Evolutionary conservation across 2,329 filamentous ascomycete genomes (phyloP), one percentile per base, ranked within the genome.

Genomic region (Torrubiella hemipterigena): DNA sequence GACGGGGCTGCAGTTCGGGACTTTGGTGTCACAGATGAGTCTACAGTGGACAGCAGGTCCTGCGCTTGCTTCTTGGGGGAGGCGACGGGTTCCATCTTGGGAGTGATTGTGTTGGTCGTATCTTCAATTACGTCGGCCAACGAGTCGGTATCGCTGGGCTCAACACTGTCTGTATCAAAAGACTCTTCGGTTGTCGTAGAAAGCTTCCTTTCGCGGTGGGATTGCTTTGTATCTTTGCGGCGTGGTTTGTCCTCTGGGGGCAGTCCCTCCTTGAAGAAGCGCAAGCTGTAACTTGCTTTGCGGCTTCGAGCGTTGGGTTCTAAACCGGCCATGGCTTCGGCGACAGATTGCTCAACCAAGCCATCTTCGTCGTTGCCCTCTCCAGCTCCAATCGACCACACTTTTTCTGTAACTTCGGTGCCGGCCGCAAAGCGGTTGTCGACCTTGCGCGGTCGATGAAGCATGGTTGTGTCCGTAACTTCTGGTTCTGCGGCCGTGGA

Each of bases 231-330:
- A 9, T 74, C 73, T 40, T 60, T 68, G 42, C 64, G 68, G 42
- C 67, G 69, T 25, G 52, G 47, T 45, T 68, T 69, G 27, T 77
- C 71, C 32, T 75, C 68, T 4, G 51, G 48, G n/a, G 72, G 71
- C 13, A 77, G 54, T 20, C 72, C 74, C 49, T 79, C 73, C 38
- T 73, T 75, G 58, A 80, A 80, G 44, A 79, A 75, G 3, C 75
- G 64, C 35, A 80, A 55, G 40, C 72, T 77, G 49, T 79, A 74
- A 43, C 73, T 79, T 23, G 75, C 69, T 51, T 79, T 80, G 41
- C 75, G 69, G 44, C 74, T 82, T 32, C 75, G 69, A 27, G 69
- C 68, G 45, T 70, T 76, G 43, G 63, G 71, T 43, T 77, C 73
- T n/a, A 68, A 57, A 3, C 73, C 72, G 13, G 69, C 64, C 46